These are phyloP conservation scores for Quercus dentata DNA, from an alignment of 306 rosid species.

Conservation along the genomic window DNA sequence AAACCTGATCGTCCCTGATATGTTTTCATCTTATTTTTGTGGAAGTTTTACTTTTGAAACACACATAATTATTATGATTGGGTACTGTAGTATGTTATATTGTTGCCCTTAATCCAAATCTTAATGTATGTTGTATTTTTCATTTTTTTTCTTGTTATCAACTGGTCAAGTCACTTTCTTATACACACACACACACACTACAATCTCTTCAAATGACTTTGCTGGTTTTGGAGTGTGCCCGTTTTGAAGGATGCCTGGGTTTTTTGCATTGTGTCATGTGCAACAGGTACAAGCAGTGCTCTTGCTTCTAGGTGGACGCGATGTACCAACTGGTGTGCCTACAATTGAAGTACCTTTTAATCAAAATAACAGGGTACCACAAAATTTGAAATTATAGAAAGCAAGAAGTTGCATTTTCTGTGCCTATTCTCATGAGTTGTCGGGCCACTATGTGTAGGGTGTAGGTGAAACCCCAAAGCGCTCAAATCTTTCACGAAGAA, in stretches of 20 bases:
- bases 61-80: neutral
- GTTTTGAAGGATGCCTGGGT: slow-evolving; percentile 18
- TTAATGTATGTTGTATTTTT: neutral
- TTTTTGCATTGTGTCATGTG: slow-evolving; percentile 18
- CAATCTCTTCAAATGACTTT: slow-evolving; percentile 6
- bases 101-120: neutral
- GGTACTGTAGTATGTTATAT: neutral
- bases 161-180: neutral
- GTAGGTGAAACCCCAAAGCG: slow-evolving; percentile 57
- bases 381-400: slow-evolving; percentile 21
- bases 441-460: slow-evolving; percentile 48
- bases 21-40: neutral
- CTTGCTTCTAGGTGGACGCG: slow-evolving; percentile 80
- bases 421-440: slow-evolving; percentile 28
- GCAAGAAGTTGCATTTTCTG: slow-evolving; percentile 23
- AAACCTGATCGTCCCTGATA: neutral
- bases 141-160: neutral
- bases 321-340: slow-evolving; percentile 53
- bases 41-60: neutral
- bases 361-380: slow-evolving; percentile 66
- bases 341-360: slow-evolving; percentile 51
- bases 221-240: neutral
- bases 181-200: no score
- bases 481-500: slow-evolving; percentile 82
- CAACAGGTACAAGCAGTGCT: slow-evolving; percentile 93